phyloP scores from a whole-genome alignment of 2,329 filamentous ascomycete genomes.

The Thermoascus crustaceus region DNA sequence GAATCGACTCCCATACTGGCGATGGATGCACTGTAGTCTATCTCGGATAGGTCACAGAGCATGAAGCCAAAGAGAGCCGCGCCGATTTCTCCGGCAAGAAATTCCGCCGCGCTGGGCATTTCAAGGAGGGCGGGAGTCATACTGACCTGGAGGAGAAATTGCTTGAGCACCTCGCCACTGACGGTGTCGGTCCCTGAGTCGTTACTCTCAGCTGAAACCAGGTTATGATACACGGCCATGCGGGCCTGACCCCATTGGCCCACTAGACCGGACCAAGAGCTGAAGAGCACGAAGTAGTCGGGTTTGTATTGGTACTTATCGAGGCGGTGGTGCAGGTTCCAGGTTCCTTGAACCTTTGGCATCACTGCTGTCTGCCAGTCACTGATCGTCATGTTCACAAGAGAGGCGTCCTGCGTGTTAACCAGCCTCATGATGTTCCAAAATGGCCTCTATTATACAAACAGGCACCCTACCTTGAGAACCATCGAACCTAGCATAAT shows the following conservation, averaged over 20 bases:
- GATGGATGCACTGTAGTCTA: constrained; percentile 4
- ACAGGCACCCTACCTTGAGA: too few relatives aligned
- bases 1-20: constrained; percentile 12
- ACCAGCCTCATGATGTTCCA: too few relatives aligned
- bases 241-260: constrained; percentile 32
- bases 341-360: constrained; percentile 34
- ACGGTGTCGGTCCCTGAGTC: background rate
- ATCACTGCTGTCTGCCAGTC: constrained; percentile 29
- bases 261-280: constrained; percentile 20
- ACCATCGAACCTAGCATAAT: too few relatives aligned
- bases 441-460: too few relatives aligned
- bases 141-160: constrained; percentile 8
- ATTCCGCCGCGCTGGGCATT: constrained; percentile 1
- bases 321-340: constrained; percentile 29
- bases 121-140: constrained; percentile 9
- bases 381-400: constrained; percentile 33
- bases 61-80: constrained; percentile 12
- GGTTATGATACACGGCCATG: constrained; percentile 18
- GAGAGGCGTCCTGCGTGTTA: constrained; percentile 24
- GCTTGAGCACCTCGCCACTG: constrained; percentile 7
- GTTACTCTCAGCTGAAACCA: constrained; percentile 11
- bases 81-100: constrained; percentile 16
- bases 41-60: constrained; percentile 12
- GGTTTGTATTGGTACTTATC: background rate
- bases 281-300: constrained; percentile 6